Conservation (phyloP, 805 yeast genomes). For the Wickerhamiella domercqiae region DNA sequence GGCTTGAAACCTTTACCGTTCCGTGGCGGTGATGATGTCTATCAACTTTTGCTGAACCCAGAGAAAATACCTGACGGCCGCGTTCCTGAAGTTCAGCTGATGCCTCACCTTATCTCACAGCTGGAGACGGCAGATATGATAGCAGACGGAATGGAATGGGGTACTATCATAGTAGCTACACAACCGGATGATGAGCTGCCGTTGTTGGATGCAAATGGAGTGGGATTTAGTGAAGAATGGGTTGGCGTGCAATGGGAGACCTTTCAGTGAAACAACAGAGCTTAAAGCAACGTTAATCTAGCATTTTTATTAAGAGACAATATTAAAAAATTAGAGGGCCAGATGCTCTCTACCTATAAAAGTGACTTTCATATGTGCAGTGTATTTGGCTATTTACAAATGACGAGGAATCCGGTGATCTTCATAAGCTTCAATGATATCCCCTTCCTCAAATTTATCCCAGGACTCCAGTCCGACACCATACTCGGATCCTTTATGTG, state of each 20-base stretch:
- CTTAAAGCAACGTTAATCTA: not conserved
- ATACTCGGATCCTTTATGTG: conserved; percentile 78
- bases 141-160: conserved; percentile 91
- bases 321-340: not conserved
- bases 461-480: conserved; percentile 60
- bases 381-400: conserved; percentile 23
- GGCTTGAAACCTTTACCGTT: conserved; percentile 68
- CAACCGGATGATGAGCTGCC: conserved; percentile 50
- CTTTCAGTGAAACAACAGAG: too few relatives aligned
- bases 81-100: conserved; percentile 73
- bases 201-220: conserved; percentile 40
- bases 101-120: conserved; percentile 85
- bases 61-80: conserved; percentile 34
- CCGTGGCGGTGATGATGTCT: conserved; percentile 37
- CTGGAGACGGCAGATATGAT: conserved; percentile 41
- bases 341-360: too few relatives aligned
- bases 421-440: conserved; percentile 57
- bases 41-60: conserved; percentile 30
- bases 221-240: conserved; percentile 72
- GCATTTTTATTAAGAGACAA: not conserved
- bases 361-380: too few relatives aligned
- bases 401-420: conserved; percentile 43
- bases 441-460: conserved; percentile 60
- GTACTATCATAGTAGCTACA: conserved; percentile 73
- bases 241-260: conserved; percentile 79